Evolutionary conservation across 306 rosid species (phyloP).

Genomic region (Cicer cuneatum): DNA sequence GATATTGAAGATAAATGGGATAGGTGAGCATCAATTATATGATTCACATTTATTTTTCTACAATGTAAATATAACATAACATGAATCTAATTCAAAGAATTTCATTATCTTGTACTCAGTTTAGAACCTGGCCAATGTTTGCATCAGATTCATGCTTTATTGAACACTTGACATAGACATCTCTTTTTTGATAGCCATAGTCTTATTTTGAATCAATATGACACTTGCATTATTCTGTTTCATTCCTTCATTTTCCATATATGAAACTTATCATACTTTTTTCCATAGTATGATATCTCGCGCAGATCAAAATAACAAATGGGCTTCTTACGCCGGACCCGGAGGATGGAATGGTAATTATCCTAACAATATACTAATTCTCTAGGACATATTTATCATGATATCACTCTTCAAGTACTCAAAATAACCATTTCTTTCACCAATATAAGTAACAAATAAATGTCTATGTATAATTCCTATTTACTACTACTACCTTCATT

Average conservation of each 20-base stretch:
- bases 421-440: background rate
- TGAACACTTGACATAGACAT: slow-evolving; percentile 19
- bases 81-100: slow-evolving; percentile 29
- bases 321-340: slow-evolving; percentile 71
- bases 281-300: slow-evolving; percentile 58
- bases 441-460: background rate
- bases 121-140: slow-evolving; percentile 12
- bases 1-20: slow-evolving; percentile 75
- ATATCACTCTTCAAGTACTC: background rate
- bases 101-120: slow-evolving; percentile 17
- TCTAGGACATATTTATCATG: slow-evolving; percentile 1
- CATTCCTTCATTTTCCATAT: slow-evolving; percentile 24
- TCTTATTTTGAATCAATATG: slow-evolving; percentile 16
- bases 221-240: slow-evolving; percentile 1
- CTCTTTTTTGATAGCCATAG: background rate
- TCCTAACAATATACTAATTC: background rate
- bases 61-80: slow-evolving; percentile 1
- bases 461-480: slow-evolving; percentile 8
- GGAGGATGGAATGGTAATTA: slow-evolving; percentile 82
- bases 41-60: background rate
- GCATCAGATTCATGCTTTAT: slow-evolving; percentile 4
- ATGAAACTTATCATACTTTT: slow-evolving; percentile 11
- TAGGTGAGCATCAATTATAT: slow-evolving; percentile 50
- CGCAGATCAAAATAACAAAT: slow-evolving; percentile 63
- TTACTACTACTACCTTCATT: no score